A percentile compares a stretch with the other conserved stretches of the same genome.
These are phyloP conservation scores for Neophaeococcomyces mojaviensis DNA, from an alignment of 2,329 filamentous ascomycete genomes.

Conservation along the genomic window DNA sequence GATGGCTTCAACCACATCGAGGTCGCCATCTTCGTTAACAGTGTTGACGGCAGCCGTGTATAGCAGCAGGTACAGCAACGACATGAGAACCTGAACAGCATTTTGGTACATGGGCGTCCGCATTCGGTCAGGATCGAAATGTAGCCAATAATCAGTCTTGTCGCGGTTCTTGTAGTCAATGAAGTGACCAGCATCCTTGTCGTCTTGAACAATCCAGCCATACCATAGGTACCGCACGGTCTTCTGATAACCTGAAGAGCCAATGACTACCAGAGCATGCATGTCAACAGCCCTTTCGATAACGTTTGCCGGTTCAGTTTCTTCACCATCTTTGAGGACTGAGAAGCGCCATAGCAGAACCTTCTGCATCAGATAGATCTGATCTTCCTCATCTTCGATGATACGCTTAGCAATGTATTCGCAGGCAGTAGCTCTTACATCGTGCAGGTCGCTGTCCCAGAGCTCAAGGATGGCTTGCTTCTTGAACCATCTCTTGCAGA, in stretches of 20 bases:
- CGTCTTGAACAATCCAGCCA: constrained; percentile 94
- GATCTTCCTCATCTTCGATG: constrained; percentile 79
- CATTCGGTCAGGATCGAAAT: constrained; percentile 93
- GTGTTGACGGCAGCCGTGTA: constrained; percentile 93
- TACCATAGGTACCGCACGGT: constrained; percentile 89
- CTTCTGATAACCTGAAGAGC: constrained; percentile 89
- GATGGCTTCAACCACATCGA: constrained; percentile 75
- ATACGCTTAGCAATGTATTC: constrained; percentile 83
- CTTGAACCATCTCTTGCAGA: constrained; percentile 69
- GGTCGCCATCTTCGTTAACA: constrained; percentile 73
- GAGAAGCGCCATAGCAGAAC: constrained; percentile 85
- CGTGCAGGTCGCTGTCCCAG: constrained; percentile 83
- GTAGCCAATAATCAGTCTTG: constrained; percentile 66
- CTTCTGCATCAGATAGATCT: constrained; percentile 68
- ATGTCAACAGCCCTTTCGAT: constrained; percentile 91
- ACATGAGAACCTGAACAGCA: constrained; percentile 75
- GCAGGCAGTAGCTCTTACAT: constrained; percentile 71
- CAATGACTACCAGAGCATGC: constrained; percentile 81
- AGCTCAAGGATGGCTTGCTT: constrained; percentile 72
- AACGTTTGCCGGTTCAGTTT: constrained; percentile 72
- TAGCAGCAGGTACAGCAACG: constrained; percentile 70
- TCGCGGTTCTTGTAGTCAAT: constrained; percentile 78
- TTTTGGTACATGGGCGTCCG: constrained; percentile 90
- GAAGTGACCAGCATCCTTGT: constrained; percentile 82
- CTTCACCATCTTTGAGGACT: constrained; percentile 62